Base-by-base conservation (phyloP, 1,284 basidiomycete species). In the Sphaerobolus stellatus region DNA sequence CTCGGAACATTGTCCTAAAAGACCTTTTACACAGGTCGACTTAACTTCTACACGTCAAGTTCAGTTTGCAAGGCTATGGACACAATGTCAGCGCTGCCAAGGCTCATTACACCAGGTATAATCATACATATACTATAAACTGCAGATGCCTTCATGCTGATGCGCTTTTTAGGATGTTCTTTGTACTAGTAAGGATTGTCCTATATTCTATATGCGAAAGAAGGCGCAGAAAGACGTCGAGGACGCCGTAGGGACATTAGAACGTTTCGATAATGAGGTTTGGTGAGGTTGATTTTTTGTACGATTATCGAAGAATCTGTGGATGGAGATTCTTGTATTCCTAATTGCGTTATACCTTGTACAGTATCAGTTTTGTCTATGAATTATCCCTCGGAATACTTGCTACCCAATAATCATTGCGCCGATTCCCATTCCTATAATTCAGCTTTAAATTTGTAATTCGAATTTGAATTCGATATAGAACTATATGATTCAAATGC, bases 121-220 rank as follows among this genome's bases (percentile, higher is more conserved):
- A 57, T 41, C 41, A 5, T 14, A 48, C 46, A 22, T 46, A 56
- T 34, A 16, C 14, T 27, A 44, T 34, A 4, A 36, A 24, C 20
- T 7, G 30, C 14, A n/a, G 22, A 29, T 28, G 3, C n/a, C 36
- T 28, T 16, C 27, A 5, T 49, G 13, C 2, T 9, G 27, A 5
- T 30, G 16, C 22, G 29, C 20, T 22, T 27, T 51, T 14, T 59
- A 96, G 87, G 96, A 99, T 66, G 96, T 98, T 18, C 77, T 99
- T 34, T 99, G 96, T 67, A 92, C 92, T 0, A 96, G 92, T 66
- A 95, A 92, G 66, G 96, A 99, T 71, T 99, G 96, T 63, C 96
- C 96, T 0, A 98, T 98, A 59, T 98, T 95, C 71, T 98, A 98
- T 70, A 94, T 96, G 84, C 78, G 96, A 38, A 97, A 96, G 71